phyloP scores from a whole-genome alignment of 495 filamentous ascomycete genomes.

The Lasiosphaeria ovina region DNA sequence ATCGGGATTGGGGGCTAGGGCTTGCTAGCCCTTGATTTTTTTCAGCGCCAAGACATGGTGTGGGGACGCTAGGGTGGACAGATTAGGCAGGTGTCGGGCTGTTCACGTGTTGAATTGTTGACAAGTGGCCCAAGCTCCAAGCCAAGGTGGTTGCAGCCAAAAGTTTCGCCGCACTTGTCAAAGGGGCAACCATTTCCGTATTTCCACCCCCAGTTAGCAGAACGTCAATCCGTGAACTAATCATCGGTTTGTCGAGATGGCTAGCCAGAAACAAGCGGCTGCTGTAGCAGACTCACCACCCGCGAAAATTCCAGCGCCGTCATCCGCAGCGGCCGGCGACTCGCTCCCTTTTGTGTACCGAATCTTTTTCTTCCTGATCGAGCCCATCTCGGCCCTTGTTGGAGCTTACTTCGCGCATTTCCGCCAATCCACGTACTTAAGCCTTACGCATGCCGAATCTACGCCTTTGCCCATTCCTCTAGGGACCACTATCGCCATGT shows the following conservation, averaged over 20 bases:
- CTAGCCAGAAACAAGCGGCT: neutral
- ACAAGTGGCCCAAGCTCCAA: constrained; percentile 14
- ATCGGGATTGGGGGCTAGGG: constrained; percentile 25
- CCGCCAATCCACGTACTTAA: constrained; percentile 56
- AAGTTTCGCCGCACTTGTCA: too few species aligned
- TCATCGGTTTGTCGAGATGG: neutral
- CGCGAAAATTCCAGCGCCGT: neutral
- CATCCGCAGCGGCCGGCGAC: constrained; percentile 13
- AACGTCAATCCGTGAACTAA: too few species aligned
- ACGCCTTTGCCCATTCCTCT: constrained; percentile 39
- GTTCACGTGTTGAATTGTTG: constrained; percentile 2
- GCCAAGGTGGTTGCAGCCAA: too few species aligned
- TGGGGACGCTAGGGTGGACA: neutral
- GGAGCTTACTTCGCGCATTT: constrained; percentile 64
- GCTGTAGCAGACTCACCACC: neutral
- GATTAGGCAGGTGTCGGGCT: constrained; percentile 14
- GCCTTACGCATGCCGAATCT: constrained; percentile 51
- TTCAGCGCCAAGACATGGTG: constrained; percentile 4
- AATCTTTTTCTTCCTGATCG: constrained; percentile 64
- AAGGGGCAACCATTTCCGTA: too few species aligned
- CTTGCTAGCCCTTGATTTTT: constrained; percentile 28
- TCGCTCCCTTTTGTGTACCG: constrained; percentile 51
- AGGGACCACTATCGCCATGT: constrained; percentile 54
- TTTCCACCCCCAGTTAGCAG: too few species aligned
- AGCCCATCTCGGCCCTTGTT: constrained; percentile 61